Percentiles rank a stretch among this genome's conserved stretches.
These are phyloP conservation scores for Euphorbia neoarborescens DNA, from an alignment of 441 rosid species.

Conservation along the genomic window DNA sequence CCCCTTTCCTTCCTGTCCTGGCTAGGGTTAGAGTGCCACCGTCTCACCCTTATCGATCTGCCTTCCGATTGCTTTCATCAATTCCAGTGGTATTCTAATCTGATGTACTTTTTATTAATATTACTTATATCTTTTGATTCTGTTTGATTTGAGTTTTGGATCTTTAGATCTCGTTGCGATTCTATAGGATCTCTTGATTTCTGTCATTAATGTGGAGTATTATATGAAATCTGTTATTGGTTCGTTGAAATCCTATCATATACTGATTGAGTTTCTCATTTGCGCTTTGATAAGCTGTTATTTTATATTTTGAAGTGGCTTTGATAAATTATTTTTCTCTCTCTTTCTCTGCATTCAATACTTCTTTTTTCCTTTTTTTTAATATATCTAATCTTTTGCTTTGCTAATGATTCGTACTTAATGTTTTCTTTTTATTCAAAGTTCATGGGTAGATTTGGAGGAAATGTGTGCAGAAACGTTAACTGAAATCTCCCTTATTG, in stretches of 20 bases:
- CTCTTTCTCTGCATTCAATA: background rate
- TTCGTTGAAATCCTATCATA: background rate
- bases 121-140: background rate
- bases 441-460: slow-evolving; percentile 60
- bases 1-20: background rate
- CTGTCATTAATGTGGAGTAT: background rate
- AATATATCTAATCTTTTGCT: background rate
- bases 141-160: background rate
- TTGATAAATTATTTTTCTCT: no score
- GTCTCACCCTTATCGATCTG: background rate
- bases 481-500: slow-evolving; percentile 59
- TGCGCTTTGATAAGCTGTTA: background rate
- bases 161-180: slow-evolving; percentile 4
- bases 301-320: background rate
- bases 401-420: background rate
- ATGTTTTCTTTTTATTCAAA: background rate
- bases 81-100: background rate
- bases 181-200: background rate
- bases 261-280: background rate
- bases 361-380: background rate
- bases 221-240: background rate
- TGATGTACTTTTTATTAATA: background rate
- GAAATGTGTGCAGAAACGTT: slow-evolving; percentile 55
- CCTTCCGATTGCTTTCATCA: background rate
- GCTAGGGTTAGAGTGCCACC: slow-evolving; percentile 15